These are phyloP conservation scores for Ophiocordyceps camponoti-floridani DNA, from an alignment of 2,329 filamentous ascomycete genomes.

Conservation along the genomic window DNA sequence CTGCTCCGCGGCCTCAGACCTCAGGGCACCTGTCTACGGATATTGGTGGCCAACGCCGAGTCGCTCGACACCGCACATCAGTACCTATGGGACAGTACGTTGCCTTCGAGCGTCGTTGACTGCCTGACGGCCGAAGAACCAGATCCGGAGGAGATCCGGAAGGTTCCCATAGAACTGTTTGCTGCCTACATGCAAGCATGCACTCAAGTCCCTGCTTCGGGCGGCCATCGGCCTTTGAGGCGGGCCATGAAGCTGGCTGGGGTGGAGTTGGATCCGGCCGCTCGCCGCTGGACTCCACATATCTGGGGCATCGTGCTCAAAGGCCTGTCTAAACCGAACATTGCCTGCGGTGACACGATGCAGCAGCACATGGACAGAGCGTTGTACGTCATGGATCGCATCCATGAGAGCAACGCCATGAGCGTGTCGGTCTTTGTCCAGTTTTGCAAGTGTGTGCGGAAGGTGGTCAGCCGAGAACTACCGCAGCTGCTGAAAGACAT, in stretches of 20 bases:
- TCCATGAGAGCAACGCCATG: slow-evolving; percentile 9
- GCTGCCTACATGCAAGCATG: slow-evolving; percentile 27
- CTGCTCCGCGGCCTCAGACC: slow-evolving; percentile 27
- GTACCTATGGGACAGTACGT: slow-evolving; percentile 29
- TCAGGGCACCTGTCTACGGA: slow-evolving; percentile 28
- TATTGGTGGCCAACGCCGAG: slow-evolving; percentile 35
- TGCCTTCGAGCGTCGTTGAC: slow-evolving; percentile 1
- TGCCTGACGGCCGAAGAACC: slow-evolving; percentile 8
- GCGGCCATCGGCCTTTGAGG: slow-evolving; percentile 9
- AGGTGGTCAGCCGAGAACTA: slow-evolving; percentile 8
- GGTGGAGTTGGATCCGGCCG: slow-evolving; percentile 7
- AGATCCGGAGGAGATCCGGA: slow-evolving; percentile 7
- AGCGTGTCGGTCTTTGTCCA: slow-evolving; percentile 6
- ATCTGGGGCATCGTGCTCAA: slow-evolving; percentile 17
- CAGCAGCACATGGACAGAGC: slow-evolving; percentile 13
- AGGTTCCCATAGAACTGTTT: slow-evolving; percentile 19
- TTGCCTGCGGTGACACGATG: slow-evolving; percentile 9
- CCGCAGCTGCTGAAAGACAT: slow-evolving; percentile 5
- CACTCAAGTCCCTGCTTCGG: slow-evolving; percentile 6
- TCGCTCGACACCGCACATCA: slow-evolving; percentile 25
- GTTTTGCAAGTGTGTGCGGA: slow-evolving; percentile 7
- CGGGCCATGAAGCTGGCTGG: slow-evolving; percentile 14
- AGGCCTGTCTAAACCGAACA: slow-evolving; percentile 12
- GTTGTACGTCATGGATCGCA: slow-evolving; percentile 9
- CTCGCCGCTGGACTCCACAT: slow-evolving; percentile 11